phyloP scores from a whole-genome alignment of 2,329 filamentous ascomycete species.

The Botrytis pseudocinerea region DNA sequence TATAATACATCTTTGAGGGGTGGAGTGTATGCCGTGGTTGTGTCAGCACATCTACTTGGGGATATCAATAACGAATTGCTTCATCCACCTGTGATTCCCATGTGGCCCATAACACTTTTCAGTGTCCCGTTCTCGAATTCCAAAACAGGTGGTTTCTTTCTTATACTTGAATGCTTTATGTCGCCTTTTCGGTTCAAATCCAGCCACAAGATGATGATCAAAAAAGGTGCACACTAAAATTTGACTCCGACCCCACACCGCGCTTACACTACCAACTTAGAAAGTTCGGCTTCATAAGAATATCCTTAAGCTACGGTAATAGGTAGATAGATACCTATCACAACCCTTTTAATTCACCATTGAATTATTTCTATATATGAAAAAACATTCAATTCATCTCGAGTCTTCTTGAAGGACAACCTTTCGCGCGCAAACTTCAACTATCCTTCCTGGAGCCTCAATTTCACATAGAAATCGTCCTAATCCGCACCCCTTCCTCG shows the following conservation, averaged over 20 bases:
- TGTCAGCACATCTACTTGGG: neutral
- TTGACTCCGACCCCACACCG: conserved; percentile 4
- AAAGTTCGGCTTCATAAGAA: conserved; percentile 1
- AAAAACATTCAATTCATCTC: neutral
- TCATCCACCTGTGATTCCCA: neutral
- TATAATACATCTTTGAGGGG: neutral
- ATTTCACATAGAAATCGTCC: neutral
- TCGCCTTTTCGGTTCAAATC: neutral
- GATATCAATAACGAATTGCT: neutral
- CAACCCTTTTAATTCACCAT: neutral
- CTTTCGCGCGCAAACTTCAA: neutral
- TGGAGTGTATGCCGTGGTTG: neutral
- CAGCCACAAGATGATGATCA: neutral
- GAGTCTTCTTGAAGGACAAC: neutral
- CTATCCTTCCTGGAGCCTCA: neutral
- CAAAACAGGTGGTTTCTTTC: neutral
- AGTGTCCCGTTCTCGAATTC: neutral
- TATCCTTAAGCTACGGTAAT: neutral
- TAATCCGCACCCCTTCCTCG: neutral
- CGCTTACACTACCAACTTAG: neutral
- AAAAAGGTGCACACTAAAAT: conserved; percentile 2
- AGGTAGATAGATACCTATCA: neutral
- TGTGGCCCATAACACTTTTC: neutral
- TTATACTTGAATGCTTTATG: neutral
- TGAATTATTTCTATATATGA: neutral